phyloP scores from a whole-genome alignment of 129 eudicot species.

The Tagetes erecta region DNA sequence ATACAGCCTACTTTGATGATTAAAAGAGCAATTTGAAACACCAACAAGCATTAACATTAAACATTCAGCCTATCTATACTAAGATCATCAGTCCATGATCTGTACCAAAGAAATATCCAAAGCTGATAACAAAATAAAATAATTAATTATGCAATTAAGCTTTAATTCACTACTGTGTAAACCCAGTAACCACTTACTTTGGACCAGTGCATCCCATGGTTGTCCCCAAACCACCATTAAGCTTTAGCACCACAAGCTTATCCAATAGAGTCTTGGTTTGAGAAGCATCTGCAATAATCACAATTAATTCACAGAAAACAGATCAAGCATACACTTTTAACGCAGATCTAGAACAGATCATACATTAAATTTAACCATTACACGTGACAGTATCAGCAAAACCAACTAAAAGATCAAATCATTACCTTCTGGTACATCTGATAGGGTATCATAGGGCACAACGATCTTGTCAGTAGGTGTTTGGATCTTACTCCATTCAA shows the following conservation, averaged over 20 bases:
- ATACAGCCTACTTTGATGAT: conserved; percentile 16
- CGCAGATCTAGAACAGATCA: not conserved
- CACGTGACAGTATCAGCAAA: not conserved
- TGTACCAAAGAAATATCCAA: conserved; percentile 4
- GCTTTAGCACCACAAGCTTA: conserved; percentile 98
- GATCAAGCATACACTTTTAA: conserved; percentile 17
- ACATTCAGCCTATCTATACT: not conserved
- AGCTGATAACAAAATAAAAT: not conserved
- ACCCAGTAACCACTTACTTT: conserved; percentile 56
- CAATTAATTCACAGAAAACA: conserved; percentile 4
- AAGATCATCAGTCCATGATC: not conserved
- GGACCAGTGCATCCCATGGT: conserved; percentile 99
- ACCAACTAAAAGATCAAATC: not conserved
- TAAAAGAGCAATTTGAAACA: conserved; percentile 4
- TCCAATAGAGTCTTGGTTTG: conserved; percentile 74
- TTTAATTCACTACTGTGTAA: conserved; percentile 7
- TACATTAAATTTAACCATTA: not conserved
- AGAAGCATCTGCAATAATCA: conserved; percentile 56
- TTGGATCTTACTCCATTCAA: conserved; percentile 98
- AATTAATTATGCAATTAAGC: not conserved
- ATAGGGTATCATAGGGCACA: conserved; percentile 75
- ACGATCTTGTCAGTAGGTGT: conserved; percentile 97
- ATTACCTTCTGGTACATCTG: conserved; percentile 81
- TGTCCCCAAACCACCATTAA: conserved; percentile 98
- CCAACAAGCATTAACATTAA: conserved; percentile 1